These are phyloP conservation scores for Cicer chorassanicum DNA, from an alignment of 306 rosid genomes.

Conservation along the genomic window DNA sequence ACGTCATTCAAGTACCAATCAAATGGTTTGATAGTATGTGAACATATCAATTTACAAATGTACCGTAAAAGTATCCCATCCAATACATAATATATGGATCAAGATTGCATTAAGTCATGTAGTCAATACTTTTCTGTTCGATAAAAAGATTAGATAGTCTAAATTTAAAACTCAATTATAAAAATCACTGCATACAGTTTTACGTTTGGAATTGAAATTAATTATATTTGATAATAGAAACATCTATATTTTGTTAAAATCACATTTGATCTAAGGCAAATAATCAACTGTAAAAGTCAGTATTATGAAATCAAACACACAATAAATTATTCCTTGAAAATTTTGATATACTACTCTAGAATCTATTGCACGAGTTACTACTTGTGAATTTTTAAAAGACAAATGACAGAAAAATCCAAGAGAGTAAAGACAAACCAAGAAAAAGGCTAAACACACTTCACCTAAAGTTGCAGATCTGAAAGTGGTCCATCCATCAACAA, in stretches of 20 bases:
- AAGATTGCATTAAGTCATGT: too few relatives aligned
- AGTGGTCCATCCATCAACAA: slow-evolving; percentile 71
- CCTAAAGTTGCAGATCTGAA: slow-evolving; percentile 90
- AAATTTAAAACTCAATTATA: too few relatives aligned
- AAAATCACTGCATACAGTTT: too few relatives aligned
- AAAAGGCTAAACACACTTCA: slow-evolving; percentile 32
- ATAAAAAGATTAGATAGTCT: too few relatives aligned
- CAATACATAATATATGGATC: too few relatives aligned
- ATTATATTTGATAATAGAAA: not conserved
- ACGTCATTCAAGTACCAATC: too few relatives aligned
- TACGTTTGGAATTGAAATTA: not conserved
- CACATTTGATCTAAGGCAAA: not conserved
- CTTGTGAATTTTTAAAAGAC: not conserved
- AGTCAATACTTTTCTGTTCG: too few relatives aligned
- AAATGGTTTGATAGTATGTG: too few relatives aligned
- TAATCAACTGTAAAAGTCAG: not conserved
- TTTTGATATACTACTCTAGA: not conserved
- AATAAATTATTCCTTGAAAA: not conserved
- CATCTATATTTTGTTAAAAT: not conserved
- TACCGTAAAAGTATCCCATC: too few relatives aligned
- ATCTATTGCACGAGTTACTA: not conserved
- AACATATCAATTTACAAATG: too few relatives aligned
- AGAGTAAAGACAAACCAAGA: not conserved
- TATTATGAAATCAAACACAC: not conserved
- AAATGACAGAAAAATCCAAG: not conserved